Evolutionary conservation across 2,329 filamentous ascomycete genomes (phyloP).

Genomic region (Leptographium flavum): DNA sequence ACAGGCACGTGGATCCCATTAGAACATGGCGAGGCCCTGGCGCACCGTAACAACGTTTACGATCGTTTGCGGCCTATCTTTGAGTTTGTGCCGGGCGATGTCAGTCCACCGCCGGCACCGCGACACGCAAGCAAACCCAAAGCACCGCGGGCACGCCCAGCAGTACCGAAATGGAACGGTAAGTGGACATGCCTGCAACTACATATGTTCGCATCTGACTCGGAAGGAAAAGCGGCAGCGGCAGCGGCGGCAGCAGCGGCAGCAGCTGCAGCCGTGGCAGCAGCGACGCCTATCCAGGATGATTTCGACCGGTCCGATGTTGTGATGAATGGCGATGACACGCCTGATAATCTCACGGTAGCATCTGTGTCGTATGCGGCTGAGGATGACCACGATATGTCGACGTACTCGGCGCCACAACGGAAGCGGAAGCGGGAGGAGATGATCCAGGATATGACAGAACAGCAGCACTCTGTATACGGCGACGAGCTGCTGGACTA

Average conservation of each 20-base stretch:
- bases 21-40: constrained; percentile 63
- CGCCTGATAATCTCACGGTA: constrained; percentile 68
- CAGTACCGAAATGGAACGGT: constrained; percentile 46
- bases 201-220: background rate
- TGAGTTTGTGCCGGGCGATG: constrained; percentile 70
- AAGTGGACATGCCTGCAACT: constrained; percentile 1
- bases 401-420: constrained; percentile 45
- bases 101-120: constrained; percentile 84
- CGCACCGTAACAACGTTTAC: constrained; percentile 73
- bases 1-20: constrained; percentile 97
- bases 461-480: constrained; percentile 80
- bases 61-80: constrained; percentile 79
- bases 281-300: constrained; percentile 32
- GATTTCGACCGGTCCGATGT: constrained; percentile 50
- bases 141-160: constrained; percentile 47
- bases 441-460: constrained; percentile 45
- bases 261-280: background rate
- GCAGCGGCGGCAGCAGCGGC: background rate
- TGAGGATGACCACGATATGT: constrained; percentile 65
- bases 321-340: constrained; percentile 61
- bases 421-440: constrained; percentile 68
- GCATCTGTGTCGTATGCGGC: constrained; percentile 70
- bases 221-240: background rate
- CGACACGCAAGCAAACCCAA: constrained; percentile 85
- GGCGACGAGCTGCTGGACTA: constrained; percentile 91